These are phyloP conservation scores for Syzygium oleosum DNA, from an alignment of 345 rosid species.

Conservation along the genomic window DNA sequence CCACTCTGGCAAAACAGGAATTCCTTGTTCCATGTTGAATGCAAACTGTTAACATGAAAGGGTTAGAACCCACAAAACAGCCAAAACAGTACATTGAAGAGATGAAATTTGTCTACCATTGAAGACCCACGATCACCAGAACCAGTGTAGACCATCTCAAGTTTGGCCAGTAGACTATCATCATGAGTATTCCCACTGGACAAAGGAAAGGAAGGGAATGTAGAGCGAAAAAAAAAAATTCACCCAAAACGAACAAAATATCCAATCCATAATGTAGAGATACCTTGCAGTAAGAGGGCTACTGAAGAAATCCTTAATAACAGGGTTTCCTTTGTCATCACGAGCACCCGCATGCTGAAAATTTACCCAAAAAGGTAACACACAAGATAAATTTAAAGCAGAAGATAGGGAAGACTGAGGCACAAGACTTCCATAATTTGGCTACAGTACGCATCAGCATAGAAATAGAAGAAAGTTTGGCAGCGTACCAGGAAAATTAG, in stretches of 20 bases:
- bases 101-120: slow-evolving; percentile 48
- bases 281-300: slow-evolving; percentile 97
- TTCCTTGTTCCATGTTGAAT: slow-evolving; percentile 88
- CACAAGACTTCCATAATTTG: background rate
- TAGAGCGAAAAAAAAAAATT: background rate
- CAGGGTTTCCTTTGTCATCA: slow-evolving; percentile 74
- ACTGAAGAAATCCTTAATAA: slow-evolving; percentile 69
- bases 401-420: background rate
- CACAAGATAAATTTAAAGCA: background rate
- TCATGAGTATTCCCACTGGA: slow-evolving; percentile 78
- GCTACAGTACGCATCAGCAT: background rate
- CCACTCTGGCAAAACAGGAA: slow-evolving; percentile 85
- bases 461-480: background rate
- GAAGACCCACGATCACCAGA: slow-evolving; percentile 90
- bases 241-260: background rate
- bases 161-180: slow-evolving; percentile 64
- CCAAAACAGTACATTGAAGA: background rate
- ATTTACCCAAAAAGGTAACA: background rate
- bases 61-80: background rate
- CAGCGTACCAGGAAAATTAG: slow-evolving; percentile 71
- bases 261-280: background rate
- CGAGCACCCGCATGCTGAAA: slow-evolving; percentile 75
- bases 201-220: background rate
- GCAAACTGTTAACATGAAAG: slow-evolving; percentile 49
- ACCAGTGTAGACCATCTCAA: slow-evolving; percentile 83